Base-by-base conservation (phyloP, 495 filamentous ascomycete species). In the Melanomma pulvis-pyrius region DNA sequence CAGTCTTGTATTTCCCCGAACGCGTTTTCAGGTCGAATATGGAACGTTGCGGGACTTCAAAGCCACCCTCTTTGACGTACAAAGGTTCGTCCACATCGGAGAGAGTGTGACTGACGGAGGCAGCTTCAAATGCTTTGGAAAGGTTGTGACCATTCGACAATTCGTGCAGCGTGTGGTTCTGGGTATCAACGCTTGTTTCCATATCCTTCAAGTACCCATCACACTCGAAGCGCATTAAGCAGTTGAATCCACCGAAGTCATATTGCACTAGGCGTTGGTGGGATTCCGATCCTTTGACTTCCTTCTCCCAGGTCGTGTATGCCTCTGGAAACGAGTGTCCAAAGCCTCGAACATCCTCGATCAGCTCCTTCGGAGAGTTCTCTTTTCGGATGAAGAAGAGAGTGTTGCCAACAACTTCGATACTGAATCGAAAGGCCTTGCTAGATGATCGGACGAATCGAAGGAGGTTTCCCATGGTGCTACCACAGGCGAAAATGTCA, bases 11-110 rank as follows among this genome's bases (percentile, higher is more conserved):
- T 29, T 76, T 75, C 12, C 48, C 47, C 46, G 79, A 81, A 9
- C 86, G 81, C 0, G 89, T 92, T 67, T 90, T 90, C 52, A 91
- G 76, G 59, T 90, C 88, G 69, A 90, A 86, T n/a, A 88, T 74
- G 9, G 78, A 73, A 4, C 72, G 30, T 55, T 88, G 87, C 9
- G 79, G 77, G 6, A 83, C 59, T 69, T 25, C 28, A 32, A 50
- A 60, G 22, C 67, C 68, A 5, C 32, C 63, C 6, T n/a, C 4
- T 32, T 54, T 63, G 29, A 72, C 41, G 29, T 21, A 48, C 36
- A 75, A 56, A 11, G 15, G 11, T 11, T 64, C 62, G 21, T 55
- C 4, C 19, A n/a, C 13, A 0, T n/a, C 28, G 28, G 25, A 6
- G 0, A 9, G 6, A 3, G 0, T 6, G 2, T 51, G 21, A 7